Conservation (phyloP, 768 basidiomycete species). For the Kwoniella botswanensis region DNA sequence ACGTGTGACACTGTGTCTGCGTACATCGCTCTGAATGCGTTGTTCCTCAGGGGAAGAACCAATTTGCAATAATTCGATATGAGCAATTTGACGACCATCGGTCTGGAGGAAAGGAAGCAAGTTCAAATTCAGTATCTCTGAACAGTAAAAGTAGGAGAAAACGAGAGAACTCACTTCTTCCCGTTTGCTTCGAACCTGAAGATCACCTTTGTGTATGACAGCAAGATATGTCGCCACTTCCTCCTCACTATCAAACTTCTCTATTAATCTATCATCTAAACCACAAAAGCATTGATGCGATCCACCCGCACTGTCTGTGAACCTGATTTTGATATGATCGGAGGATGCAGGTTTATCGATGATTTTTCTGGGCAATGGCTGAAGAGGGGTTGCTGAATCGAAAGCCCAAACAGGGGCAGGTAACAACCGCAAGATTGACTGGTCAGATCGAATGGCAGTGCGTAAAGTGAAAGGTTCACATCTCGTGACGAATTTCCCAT, state of each 20-base stretch:
- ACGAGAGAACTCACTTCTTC: neutral
- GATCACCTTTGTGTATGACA: neutral
- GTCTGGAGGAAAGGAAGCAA: no score
- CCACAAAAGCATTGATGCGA: neutral
- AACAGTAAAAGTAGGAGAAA: no score
- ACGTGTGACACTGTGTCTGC: no score
- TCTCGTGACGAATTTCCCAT: no score
- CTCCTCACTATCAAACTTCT: neutral
- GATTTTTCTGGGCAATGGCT: neutral
- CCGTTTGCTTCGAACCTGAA: neutral
- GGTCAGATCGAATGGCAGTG: no score
- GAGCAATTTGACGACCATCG: no score
- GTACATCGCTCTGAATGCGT: no score
- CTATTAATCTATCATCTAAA: neutral
- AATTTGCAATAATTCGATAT: no score
- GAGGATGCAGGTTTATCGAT: neutral
- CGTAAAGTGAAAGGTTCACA: no score
- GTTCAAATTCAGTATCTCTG: no score
- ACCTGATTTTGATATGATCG: neutral
- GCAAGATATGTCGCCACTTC: constrained; percentile 12
- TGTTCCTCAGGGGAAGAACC: no score
- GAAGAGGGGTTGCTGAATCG: neutral
- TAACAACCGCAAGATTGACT: neutral
- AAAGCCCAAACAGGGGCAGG: neutral
- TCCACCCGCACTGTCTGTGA: neutral